Percentiles rank a stretch among this genome's conserved stretches.
Evolutionary conservation across 495 filamentous ascomycete genomes (phyloP).

Genomic region (Penicillium maclennaniae): DNA sequence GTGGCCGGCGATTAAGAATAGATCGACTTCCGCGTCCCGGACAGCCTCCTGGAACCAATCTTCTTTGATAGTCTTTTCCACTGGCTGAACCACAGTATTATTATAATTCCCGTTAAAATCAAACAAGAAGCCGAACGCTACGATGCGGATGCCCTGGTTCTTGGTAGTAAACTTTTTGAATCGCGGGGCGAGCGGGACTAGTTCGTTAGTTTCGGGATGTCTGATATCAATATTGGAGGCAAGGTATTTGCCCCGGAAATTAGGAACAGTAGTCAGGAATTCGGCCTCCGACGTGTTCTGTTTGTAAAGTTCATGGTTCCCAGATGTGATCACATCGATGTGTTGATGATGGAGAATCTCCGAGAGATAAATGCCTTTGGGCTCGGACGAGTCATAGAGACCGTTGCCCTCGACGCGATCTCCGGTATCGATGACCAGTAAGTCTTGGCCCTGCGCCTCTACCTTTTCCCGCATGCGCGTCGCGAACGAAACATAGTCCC

Average conservation of each 20-base stretch:
- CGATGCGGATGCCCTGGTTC: conserved; percentile 75
- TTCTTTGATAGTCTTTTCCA: conserved; percentile 74
- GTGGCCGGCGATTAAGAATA: conserved; percentile 86
- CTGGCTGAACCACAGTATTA: conserved; percentile 79
- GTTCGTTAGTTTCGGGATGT: conserved; percentile 60
- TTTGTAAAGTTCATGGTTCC: conserved; percentile 95
- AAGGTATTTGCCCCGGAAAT: conserved; percentile 71
- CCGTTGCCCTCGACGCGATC: conserved; percentile 95
- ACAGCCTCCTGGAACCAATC: conserved; percentile 89
- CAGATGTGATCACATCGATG: conserved; percentile 81
- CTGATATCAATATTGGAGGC: conserved; percentile 92
- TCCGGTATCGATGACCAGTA: conserved; percentile 89
- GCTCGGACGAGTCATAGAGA: conserved; percentile 85
- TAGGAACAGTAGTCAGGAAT: conserved; percentile 70
- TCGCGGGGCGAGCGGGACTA: conserved; percentile 73
- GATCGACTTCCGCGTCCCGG: conserved; percentile 69
- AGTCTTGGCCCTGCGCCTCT: conserved; percentile 71
- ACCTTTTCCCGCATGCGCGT: conserved; percentile 73
- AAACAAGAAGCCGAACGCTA: conserved; percentile 91
- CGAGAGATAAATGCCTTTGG: conserved; percentile 82
- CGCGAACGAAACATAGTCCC: conserved; percentile 94
- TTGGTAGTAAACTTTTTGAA: conserved; percentile 87
- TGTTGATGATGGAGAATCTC: conserved; percentile 78
- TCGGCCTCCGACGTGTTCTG: conserved; percentile 70
- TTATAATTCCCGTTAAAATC: conserved; percentile 86